phyloP scores from a whole-genome alignment of 805 yeast genomes.

The Myxozyma udenii region DNA sequence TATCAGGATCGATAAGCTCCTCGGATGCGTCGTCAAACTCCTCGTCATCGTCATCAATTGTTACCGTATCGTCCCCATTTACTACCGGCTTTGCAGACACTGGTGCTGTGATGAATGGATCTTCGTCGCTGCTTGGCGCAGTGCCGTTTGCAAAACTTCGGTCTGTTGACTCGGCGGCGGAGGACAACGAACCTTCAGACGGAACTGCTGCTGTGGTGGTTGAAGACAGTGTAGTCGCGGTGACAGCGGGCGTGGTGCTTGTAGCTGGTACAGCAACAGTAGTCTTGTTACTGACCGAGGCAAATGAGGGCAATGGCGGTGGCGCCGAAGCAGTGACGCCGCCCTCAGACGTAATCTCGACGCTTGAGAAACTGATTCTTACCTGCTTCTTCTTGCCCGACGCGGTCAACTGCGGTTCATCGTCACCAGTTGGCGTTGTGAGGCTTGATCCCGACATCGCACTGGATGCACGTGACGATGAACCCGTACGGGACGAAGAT shows the following conservation, averaged over 20 bases:
- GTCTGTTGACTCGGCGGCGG: no score
- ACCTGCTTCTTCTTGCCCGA: slow-evolving; percentile 13
- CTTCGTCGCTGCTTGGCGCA: not conserved
- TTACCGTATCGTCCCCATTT: not conserved
- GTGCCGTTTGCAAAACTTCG: not conserved
- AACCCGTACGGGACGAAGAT: no score
- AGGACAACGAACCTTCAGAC: no score
- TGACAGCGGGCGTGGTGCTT: not conserved
- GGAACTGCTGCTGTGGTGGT: not conserved
- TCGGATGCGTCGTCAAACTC: slow-evolving; percentile 7
- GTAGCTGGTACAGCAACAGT: no score
- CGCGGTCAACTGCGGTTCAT: slow-evolving; percentile 4
- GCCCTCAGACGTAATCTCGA: not conserved
- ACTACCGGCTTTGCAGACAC: no score
- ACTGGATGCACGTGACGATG: slow-evolving; percentile 17
- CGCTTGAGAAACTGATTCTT: slow-evolving; percentile 16
- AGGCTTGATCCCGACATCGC: slow-evolving; percentile 12
- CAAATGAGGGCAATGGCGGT: not conserved
- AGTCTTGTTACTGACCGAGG: not conserved
- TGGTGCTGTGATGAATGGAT: no score
- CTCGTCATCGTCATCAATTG: slow-evolving; percentile 1
- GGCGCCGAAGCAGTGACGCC: not conserved
- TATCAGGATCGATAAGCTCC: not conserved
- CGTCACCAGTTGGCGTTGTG: slow-evolving; percentile 2
- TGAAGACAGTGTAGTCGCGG: not conserved